These are phyloP conservation scores for Coriaria nepalensis DNA, from an alignment of 306 rosid species.

Conservation along the genomic window DNA sequence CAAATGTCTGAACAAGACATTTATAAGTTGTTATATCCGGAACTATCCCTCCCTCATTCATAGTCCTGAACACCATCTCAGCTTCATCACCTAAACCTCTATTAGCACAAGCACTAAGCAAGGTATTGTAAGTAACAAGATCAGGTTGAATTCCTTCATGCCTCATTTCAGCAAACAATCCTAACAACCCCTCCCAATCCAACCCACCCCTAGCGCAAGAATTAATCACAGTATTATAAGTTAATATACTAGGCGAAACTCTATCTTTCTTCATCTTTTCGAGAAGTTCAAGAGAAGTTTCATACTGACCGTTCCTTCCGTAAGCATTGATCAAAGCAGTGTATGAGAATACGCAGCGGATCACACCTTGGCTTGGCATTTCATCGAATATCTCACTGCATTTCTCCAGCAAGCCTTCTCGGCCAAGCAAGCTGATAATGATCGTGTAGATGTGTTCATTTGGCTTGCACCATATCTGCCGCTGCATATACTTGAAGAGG, in stretches of 20 bases:
- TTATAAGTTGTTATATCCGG: slow-evolving; percentile 70
- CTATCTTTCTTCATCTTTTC: slow-evolving; percentile 67
- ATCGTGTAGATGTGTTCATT: slow-evolving; percentile 81
- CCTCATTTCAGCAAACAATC: slow-evolving; percentile 93
- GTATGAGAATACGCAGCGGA: slow-evolving; percentile 65
- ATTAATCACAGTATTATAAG: slow-evolving; percentile 80
- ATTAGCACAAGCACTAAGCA: slow-evolving; percentile 83
- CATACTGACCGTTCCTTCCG: slow-evolving; percentile 73
- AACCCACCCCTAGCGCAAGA: slow-evolving; percentile 90
- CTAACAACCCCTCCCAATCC: slow-evolving; percentile 91
- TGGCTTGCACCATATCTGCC: slow-evolving; percentile 98
- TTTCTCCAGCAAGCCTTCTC: slow-evolving; percentile 77
- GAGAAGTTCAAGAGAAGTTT: slow-evolving; percentile 52
- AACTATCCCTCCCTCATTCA: slow-evolving; percentile 84
- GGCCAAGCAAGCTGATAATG: slow-evolving; percentile 70
- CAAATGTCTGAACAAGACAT: slow-evolving; percentile 72
- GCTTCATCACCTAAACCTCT: slow-evolving; percentile 82
- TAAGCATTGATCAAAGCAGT: slow-evolving; percentile 89
- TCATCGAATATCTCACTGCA: slow-evolving; percentile 83
- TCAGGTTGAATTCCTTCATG: slow-evolving; percentile 93
- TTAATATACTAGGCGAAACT: slow-evolving; percentile 62
- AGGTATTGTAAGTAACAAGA: slow-evolving; percentile 65
- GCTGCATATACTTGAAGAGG: slow-evolving; percentile 87
- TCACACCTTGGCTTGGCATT: slow-evolving; percentile 75
- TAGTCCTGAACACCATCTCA: slow-evolving; percentile 85